Evolutionary conservation across 176 grass and related monocot genomes (phyloP).

Genomic region (Ensete glaucum): DNA sequence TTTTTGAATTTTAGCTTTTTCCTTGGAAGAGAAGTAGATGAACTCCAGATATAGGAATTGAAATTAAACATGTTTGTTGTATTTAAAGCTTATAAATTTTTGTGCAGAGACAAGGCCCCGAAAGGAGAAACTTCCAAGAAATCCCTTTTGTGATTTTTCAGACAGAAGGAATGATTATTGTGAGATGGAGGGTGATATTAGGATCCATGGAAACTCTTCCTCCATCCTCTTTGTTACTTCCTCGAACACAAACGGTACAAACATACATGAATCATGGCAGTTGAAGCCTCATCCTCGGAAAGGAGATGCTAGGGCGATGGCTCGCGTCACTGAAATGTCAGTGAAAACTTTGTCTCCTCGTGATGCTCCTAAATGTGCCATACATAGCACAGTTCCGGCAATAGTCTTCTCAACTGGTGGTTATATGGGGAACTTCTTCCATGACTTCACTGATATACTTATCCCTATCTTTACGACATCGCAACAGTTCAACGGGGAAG

Average conservation of each 20-base stretch:
- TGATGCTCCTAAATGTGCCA: constrained; percentile 24
- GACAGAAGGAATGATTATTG: not conserved
- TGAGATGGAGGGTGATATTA: not conserved
- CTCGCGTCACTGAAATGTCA: constrained; percentile 33
- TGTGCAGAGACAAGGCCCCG: not conserved
- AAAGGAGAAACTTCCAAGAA: not conserved
- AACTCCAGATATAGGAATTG: not conserved
- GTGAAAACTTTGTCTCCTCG: constrained; percentile 19
- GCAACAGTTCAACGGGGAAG: constrained; percentile 30
- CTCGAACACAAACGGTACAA: not conserved
- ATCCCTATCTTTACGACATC: constrained; percentile 60
- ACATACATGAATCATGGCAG: constrained; percentile 18
- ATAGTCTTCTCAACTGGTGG: constrained; percentile 54
- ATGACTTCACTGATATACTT: constrained; percentile 66
- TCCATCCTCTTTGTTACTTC: not conserved
- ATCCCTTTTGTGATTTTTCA: not conserved
- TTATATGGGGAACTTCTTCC: constrained; percentile 71
- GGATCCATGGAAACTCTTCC: not conserved
- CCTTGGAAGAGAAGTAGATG: not conserved
- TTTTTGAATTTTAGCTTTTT: not conserved
- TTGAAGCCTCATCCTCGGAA: constrained; percentile 64
- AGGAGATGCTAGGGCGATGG: constrained; percentile 33
- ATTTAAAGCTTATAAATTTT: not conserved
- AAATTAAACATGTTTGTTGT: not conserved
- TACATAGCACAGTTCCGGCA: constrained; percentile 26